Conservation (phyloP, 148 eudicot genomes). For the Amaranthus cruentus region DNA sequence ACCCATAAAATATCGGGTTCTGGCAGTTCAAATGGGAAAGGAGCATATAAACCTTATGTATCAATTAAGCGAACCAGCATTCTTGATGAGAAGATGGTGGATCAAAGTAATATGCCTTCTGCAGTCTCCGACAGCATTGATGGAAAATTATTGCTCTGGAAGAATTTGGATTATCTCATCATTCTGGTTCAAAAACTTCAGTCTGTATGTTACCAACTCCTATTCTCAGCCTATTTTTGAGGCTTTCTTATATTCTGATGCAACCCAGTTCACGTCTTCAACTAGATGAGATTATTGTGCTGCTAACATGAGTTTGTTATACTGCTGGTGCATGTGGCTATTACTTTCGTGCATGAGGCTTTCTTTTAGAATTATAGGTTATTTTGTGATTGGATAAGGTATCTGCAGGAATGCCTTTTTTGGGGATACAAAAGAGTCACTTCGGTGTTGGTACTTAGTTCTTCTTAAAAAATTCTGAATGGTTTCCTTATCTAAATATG, state of each 20-base stretch:
- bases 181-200: constrained; percentile 56
- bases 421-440: not conserved
- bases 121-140: constrained; percentile 34
- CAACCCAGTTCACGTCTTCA: not conserved
- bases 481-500: not conserved
- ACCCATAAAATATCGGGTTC: constrained; percentile 33
- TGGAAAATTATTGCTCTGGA: constrained; percentile 56
- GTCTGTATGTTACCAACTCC: constrained; percentile 42
- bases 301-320: not conserved
- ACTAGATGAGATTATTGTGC: not conserved
- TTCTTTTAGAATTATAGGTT: not conserved
- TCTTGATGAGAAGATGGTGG: constrained; percentile 30
- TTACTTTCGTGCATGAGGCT: no score
- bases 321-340: not conserved
- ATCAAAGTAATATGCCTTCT: constrained; percentile 30
- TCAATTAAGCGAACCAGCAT: constrained; percentile 24
- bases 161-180: constrained; percentile 54
- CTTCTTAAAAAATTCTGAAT: not conserved
- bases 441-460: not conserved
- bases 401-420: not conserved
- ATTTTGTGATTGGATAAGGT: not conserved
- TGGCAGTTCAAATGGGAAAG: constrained; percentile 29
- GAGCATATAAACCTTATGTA: constrained; percentile 17
- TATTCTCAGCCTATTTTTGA: not conserved
- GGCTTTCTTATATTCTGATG: not conserved